Percentiles rank a stretch among this genome's conserved stretches.
phyloP scores from a whole-genome alignment of 805 yeast species.

The Starmerella tilneyi region DNA sequence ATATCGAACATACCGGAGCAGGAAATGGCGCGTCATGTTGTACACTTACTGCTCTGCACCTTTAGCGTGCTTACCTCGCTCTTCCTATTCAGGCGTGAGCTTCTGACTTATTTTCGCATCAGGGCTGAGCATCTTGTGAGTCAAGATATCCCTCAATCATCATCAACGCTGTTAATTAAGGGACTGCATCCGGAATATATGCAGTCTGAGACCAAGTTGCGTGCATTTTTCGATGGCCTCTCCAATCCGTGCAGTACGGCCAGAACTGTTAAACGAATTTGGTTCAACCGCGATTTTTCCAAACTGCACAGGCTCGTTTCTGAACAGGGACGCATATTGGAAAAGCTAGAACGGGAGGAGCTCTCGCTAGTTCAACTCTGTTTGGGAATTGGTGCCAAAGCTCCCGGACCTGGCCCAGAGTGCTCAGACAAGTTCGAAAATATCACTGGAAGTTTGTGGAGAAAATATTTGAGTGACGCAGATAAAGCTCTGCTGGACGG shows the following conservation, averaged over 20 bases:
- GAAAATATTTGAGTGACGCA: slow-evolving; percentile 43
- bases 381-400: slow-evolving; percentile 20
- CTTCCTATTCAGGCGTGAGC: slow-evolving; percentile 45
- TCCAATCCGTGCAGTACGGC: slow-evolving; percentile 20
- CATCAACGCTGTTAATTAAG: slow-evolving; percentile 2
- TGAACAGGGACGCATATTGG: slow-evolving; percentile 28
- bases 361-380: slow-evolving; percentile 33
- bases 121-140: slow-evolving; percentile 37
- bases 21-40: slow-evolving; percentile 42
- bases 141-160: slow-evolving; percentile 16
- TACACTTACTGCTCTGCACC: slow-evolving; percentile 54
- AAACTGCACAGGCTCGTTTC: slow-evolving; percentile 32
- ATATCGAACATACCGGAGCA: slow-evolving; percentile 55
- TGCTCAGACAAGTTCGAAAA: slow-evolving; percentile 10
- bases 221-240: slow-evolving; percentile 42
- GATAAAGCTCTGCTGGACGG: slow-evolving; percentile 31
- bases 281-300: slow-evolving; percentile 46
- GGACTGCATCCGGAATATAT: slow-evolving; percentile 35
- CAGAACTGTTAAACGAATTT: slow-evolving; percentile 41
- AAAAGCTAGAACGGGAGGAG: slow-evolving; percentile 36
- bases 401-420: neutral
- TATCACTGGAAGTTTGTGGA: slow-evolving; percentile 25
- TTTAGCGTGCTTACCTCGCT: slow-evolving; percentile 50
- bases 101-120: slow-evolving; percentile 41
- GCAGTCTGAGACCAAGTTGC: slow-evolving; percentile 42